Evolutionary conservation across 2,329 filamentous ascomycete species (phyloP), one percentile per base, ranked within the genome.

Genomic region (Alternaria panax): DNA sequence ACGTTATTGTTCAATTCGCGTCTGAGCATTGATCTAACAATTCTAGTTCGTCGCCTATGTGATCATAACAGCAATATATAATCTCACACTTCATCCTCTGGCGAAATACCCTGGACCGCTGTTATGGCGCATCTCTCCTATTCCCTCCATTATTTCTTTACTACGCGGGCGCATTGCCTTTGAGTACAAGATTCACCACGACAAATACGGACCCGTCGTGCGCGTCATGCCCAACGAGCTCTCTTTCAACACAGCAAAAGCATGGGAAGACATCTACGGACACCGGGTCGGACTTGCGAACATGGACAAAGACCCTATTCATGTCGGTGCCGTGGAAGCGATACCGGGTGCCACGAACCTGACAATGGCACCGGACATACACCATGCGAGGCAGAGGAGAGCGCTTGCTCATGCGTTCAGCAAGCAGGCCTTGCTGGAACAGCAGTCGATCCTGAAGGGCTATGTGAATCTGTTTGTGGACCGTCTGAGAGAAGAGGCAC

Each of bases 401-500:
- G 68, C 78, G 11, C 71, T 81, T 3, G 75, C 79, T 5, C 75
- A 81, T 64, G 77, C 78, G 9, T 81, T 82, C 64, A 75, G 70
- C 5, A 75, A 79, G 46, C 75, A 77, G 57, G 78, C 78, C 2
- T 51, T 82, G 36, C 62, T 75, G 24, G 74, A 78, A 51, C 79
- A 82, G 54, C 75, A 80, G 62, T 70, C 74, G 1, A 73, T 80
- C 64, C 52, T 84, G 59, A 70, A 75, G 54, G 60, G 64, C 0
- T 81, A 83, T 62, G 76, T 81, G 20, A 70, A 79, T 46, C 61
- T 81, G 9, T 75, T 83, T 34, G 72, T 83, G 27, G 45, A 67
- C 7, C 74, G 73, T 27, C 63, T 84, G 28, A 70, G 66, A 58
- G 78, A 77, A 64, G 68, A 77, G 64, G 68, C 68, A 6, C 58